A percentile compares a stretch with the other conserved stretches of the same genome.
phyloP scores from a whole-genome alignment of 2,329 filamentous ascomycete genomes.

The Sporothrix mexicana region DNA sequence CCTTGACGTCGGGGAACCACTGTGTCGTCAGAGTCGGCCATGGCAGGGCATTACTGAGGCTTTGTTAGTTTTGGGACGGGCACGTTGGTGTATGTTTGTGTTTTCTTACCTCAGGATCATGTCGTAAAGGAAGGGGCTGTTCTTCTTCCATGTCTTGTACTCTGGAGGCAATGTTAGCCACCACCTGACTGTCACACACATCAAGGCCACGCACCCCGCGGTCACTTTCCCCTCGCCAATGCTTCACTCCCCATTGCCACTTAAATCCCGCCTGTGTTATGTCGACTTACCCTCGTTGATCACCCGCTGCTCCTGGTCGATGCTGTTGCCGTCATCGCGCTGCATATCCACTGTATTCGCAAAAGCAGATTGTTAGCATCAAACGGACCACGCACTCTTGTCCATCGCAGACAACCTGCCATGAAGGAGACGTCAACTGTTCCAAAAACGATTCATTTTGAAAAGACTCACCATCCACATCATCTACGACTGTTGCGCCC shows the following conservation, averaged over 20 bases:
- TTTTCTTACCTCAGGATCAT: conserved; percentile 77
- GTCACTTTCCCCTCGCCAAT: no score
- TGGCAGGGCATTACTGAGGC: conserved; percentile 78
- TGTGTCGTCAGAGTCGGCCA: conserved; percentile 98
- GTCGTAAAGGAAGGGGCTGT: conserved; percentile 96
- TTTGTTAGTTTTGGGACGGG: not conserved
- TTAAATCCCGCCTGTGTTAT: not conserved
- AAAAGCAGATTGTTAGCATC: conserved; percentile 37
- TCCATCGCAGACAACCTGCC: not conserved
- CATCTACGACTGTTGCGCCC: conserved; percentile 53
- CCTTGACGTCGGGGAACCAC: conserved; percentile 96
- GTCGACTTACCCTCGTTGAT: conserved; percentile 79
- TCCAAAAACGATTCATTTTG: not conserved
- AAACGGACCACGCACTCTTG: not conserved
- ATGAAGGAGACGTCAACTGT: not conserved
- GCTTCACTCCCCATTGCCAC: no score
- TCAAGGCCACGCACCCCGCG: no score
- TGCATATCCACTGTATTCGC: conserved; percentile 51
- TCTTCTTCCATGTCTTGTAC: conserved; percentile 99
- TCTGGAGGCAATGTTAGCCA: conserved; percentile 59
- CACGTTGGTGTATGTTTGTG: not conserved
- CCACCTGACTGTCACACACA: not conserved
- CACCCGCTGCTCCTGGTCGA: conserved; percentile 76
- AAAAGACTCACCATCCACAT: conserved; percentile 54
- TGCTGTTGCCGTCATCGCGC: conserved; percentile 68